A percentile compares a stretch with the other conserved stretches of the same genome.
Evolutionary conservation across 2,329 filamentous ascomycete species (phyloP).

Genomic region (Epichloe glyceriae): DNA sequence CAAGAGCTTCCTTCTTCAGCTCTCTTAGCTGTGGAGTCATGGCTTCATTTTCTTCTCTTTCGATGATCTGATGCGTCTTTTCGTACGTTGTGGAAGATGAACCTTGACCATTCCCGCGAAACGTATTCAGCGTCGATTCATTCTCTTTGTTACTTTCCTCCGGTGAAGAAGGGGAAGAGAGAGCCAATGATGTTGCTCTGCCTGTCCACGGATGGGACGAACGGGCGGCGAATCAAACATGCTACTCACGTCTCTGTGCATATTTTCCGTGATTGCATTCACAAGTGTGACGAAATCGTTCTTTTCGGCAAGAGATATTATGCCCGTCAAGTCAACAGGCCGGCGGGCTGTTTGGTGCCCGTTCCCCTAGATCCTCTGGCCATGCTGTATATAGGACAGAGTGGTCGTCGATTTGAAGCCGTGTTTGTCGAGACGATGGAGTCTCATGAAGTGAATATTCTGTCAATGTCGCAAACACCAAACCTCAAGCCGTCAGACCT

Average conservation of each 20-base stretch:
- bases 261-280: conserved; percentile 38
- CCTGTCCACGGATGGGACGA: conserved; percentile 17
- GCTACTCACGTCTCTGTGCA: conserved; percentile 38
- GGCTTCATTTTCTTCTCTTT: conserved; percentile 20
- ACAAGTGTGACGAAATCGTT: conserved; percentile 39
- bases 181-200: conserved; percentile 23
- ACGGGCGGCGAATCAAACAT: conserved; percentile 36
- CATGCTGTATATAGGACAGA: conserved; percentile 18
- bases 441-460: not conserved
- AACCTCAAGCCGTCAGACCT: not conserved
- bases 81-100: conserved; percentile 11
- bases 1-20: conserved; percentile 55
- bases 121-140: conserved; percentile 3
- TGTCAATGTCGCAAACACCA: not conserved
- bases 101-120: conserved; percentile 1
- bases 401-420: not conserved
- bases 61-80: conserved; percentile 16
- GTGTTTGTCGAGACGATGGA: conserved; percentile 2
- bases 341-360: conserved; percentile 24
- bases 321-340: conserved; percentile 36
- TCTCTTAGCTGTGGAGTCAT: conserved; percentile 41
- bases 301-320: conserved; percentile 35
- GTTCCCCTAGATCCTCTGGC: conserved; percentile 24
- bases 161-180: conserved; percentile 19
- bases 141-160: conserved; percentile 13